Conservation (phyloP, 192 early-diverging fungal species). For the Coemansia sp. region DNA sequence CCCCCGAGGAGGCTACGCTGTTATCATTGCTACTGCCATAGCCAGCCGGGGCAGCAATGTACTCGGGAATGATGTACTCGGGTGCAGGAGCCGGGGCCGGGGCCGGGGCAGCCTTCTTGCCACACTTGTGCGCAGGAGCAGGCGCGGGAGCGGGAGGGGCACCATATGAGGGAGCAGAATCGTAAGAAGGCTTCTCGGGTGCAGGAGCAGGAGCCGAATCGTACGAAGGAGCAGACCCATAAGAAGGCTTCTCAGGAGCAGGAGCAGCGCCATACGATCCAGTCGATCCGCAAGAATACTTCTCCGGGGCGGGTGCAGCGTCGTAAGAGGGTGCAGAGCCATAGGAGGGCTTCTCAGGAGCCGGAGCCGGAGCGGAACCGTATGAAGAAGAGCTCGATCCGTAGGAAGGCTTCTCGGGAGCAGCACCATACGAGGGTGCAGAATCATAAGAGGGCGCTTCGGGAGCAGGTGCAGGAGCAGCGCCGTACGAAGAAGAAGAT, state of each 20-base stretch:
- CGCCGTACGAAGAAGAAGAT: conserved; percentile 8
- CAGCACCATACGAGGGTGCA: background rate
- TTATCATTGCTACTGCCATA: conserved; percentile 3
- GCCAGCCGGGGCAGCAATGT: conserved; percentile 5
- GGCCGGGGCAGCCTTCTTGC: background rate
- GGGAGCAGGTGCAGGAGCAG: conserved; percentile 11
- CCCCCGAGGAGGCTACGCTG: background rate
- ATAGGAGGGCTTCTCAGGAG: conserved; percentile 10
- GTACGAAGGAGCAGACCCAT: background rate
- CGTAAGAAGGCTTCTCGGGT: conserved; percentile 12
- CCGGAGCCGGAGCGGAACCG: conserved; percentile 11
- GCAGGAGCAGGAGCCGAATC: conserved; percentile 11
- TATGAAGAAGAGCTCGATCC: conserved; percentile 5
- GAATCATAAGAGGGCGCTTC: conserved; percentile 3
- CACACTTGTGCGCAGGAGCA: background rate
- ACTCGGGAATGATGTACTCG: background rate
- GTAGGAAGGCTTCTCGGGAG: conserved; percentile 2
- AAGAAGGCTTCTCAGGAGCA: conserved; percentile 6
- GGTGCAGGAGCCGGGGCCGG: conserved; percentile 4
- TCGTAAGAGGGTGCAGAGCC: background rate
- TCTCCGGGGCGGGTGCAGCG: conserved; percentile 5
- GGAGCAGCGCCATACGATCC: conserved; percentile 12
- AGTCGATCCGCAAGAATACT: conserved; percentile 7
- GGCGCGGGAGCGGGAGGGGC: conserved; percentile 8
- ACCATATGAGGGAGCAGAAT: conserved; percentile 1